Evolutionary conservation across 2,329 filamentous ascomycete species (phyloP).

Genomic region (Curvularia sp.): DNA sequence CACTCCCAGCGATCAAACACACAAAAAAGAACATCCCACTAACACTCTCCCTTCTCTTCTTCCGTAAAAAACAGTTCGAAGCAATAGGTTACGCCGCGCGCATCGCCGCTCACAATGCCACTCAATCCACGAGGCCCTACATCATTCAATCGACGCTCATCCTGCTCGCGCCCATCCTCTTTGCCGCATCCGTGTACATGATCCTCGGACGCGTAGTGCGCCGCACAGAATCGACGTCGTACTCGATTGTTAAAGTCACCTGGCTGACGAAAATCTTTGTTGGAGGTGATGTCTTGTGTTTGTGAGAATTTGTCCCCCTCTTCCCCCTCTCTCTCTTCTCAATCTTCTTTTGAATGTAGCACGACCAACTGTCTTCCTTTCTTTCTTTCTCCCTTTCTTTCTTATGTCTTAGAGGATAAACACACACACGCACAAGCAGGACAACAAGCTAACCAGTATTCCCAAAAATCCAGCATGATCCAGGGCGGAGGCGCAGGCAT

Average conservation of each 20-base stretch:
- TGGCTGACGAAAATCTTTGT: conserved; percentile 66
- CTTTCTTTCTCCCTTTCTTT: too few relatives aligned
- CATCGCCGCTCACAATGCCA: conserved; percentile 46
- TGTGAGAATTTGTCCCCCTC: too few relatives aligned
- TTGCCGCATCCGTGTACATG: conserved; percentile 59
- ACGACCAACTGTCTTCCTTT: too few relatives aligned
- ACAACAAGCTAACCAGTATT: not conserved
- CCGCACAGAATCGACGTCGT: conserved; percentile 52
- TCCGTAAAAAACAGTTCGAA: not conserved
- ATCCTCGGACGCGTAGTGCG: conserved; percentile 54
- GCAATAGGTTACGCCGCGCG: conserved; percentile 46
- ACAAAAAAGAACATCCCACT: too few relatives aligned
- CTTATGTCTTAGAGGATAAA: too few relatives aligned
- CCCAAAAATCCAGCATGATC: too few relatives aligned
- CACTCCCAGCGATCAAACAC: too few relatives aligned
- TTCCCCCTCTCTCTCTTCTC: too few relatives aligned
- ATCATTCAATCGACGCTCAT: conserved; percentile 51
- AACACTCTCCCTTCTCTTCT: not conserved
- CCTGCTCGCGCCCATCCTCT: conserved; percentile 52
- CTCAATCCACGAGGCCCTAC: conserved; percentile 43
- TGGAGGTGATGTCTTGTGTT: conserved; percentile 55
- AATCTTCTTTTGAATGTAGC: too few relatives aligned
- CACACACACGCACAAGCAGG: not conserved
- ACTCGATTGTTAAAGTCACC: conserved; percentile 53
- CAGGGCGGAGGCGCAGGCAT: conserved; percentile 60